Conservation (phyloP, 768 basidiomycete genomes). For the Gloeopeniophorella convolvens region DNA sequence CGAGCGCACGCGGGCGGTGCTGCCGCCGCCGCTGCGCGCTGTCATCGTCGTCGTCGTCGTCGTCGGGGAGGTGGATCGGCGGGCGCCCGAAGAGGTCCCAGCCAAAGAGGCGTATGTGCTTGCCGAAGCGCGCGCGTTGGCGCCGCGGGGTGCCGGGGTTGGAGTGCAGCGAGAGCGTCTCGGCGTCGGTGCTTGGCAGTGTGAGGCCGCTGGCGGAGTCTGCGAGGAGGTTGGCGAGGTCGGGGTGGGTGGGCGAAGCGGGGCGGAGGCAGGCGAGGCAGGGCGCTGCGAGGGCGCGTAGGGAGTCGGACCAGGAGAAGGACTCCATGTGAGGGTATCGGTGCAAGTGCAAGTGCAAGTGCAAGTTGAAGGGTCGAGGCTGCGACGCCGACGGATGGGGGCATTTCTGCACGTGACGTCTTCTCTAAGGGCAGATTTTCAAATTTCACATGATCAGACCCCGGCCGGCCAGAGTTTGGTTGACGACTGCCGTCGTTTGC, state of each 20-base stretch:
- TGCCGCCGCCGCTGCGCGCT: constrained; percentile 3
- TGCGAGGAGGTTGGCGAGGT: constrained; percentile 45
- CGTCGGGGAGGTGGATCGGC: constrained; percentile 55
- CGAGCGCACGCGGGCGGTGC: constrained; percentile 19
- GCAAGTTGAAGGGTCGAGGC: too few species aligned
- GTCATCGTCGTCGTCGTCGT: constrained; percentile 36
- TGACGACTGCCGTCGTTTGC: too few species aligned
- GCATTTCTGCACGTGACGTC: too few species aligned
- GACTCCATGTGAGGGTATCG: constrained; percentile 38
- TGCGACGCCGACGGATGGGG: too few species aligned
- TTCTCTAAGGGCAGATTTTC: too few species aligned
- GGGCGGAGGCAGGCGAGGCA: constrained; percentile 53
- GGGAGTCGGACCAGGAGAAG: constrained; percentile 58
- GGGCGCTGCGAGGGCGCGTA: constrained; percentile 50
- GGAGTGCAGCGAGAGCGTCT: constrained; percentile 61
- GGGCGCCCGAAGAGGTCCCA: constrained; percentile 60
- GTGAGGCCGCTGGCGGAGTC: constrained; percentile 40
- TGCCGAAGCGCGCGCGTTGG: constrained; percentile 23
- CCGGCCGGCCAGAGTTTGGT: too few species aligned
- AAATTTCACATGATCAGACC: too few species aligned
- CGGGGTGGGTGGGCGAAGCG: constrained; percentile 25
- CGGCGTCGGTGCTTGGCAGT: constrained; percentile 39
- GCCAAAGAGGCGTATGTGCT: constrained; percentile 54
- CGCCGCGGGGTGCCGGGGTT: constrained; percentile 37
- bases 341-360: too few species aligned